Base-by-base conservation (phyloP, 164 flowering plant species). In the Brasenia schreberi region DNA sequence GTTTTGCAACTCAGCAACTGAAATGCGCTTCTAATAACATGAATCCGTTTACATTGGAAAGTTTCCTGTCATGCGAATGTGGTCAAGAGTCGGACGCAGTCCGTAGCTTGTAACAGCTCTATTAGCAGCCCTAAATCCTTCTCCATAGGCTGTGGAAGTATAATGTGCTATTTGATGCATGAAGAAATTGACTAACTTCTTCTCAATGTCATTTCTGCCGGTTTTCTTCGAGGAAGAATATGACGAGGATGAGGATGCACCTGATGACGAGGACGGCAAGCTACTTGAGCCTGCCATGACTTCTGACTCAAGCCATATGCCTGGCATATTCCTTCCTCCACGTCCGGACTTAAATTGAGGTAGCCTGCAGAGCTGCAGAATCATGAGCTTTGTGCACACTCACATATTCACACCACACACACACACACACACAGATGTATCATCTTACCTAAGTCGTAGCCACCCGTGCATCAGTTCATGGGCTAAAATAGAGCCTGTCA, bases 301-400 rank as follows among this genome's bases (percentile, higher is more conserved):
- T 77, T 94, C 97, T 19, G 97, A 80, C 63, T 94, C 98, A 18
- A 91, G 95, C 98, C 97, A 94, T 91, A 89, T 83, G 89, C 83
- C 64, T 89, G 97, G 67, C 97, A 91, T 62, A 89, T 91, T 18
- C 97, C 97, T 83, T 89, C 98, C 77, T 94, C 98, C 65, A 91
- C 89, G 76, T 85, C 93, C 3, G 87, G 92, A 63, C 70, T 78
- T 12, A 91, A 86, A 70, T 89, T 89, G 0, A 89, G 79, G 75
- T 80, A 94, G 18, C 96, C 98, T 91, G 82, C 69, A 68, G 42
- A 18, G 11, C 52, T 7, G 64, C 19, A 27, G 43, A 18, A 58
- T 58, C 17, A 33, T 33, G 39, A 33, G 4, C 39, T 1, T 1
- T 33, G 4, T 33, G 39, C 39, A 33, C 39, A 33, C 27, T 45